Evolutionary conservation across 768 basidiomycete genomes (phyloP).

Genomic region (Psilocybe sp.): DNA sequence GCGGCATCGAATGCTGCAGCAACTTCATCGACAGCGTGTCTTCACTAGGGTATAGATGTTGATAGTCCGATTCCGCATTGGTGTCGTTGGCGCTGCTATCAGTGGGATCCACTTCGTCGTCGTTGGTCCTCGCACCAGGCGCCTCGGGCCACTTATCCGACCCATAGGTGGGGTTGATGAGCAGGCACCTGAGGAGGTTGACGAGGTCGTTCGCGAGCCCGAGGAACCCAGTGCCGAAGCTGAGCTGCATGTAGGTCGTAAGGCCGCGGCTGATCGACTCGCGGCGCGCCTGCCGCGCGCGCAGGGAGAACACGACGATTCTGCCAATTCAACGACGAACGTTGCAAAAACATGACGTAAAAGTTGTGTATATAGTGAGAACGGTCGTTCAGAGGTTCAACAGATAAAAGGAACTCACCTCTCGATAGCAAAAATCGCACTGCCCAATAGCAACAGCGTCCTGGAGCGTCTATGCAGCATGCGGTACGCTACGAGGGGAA

Average conservation of each 20-base stretch:
- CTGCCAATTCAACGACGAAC: conserved; percentile 6
- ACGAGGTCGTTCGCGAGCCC: conserved; percentile 32
- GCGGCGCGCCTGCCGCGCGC: conserved; percentile 23
- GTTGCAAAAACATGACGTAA: neutral
- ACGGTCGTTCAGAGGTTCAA: neutral
- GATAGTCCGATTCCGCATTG: neutral
- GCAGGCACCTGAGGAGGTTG: conserved; percentile 31
- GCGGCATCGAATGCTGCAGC: no score
- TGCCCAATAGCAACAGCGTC: conserved; percentile 30
- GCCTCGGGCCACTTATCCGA: conserved; percentile 25
- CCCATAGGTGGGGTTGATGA: conserved; percentile 38
- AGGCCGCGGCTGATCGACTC: conserved; percentile 19
- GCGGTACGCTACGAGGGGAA: conserved; percentile 35
- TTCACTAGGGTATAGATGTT: neutral
- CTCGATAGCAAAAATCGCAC: conserved; percentile 31
- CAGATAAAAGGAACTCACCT: conserved; percentile 27
- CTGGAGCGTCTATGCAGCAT: conserved; percentile 31
- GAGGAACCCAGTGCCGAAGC: conserved; percentile 30
- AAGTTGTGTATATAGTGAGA: no score
- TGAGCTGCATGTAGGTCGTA: conserved; percentile 27
- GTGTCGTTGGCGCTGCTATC: conserved; percentile 13
- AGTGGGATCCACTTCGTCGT: conserved; percentile 14
- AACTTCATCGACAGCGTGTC: neutral
- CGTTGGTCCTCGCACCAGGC: conserved; percentile 22
- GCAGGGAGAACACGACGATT: conserved; percentile 29